phyloP scores from a whole-genome alignment of 2,329 filamentous ascomycete species.

The Fusarium goolgardi region DNA sequence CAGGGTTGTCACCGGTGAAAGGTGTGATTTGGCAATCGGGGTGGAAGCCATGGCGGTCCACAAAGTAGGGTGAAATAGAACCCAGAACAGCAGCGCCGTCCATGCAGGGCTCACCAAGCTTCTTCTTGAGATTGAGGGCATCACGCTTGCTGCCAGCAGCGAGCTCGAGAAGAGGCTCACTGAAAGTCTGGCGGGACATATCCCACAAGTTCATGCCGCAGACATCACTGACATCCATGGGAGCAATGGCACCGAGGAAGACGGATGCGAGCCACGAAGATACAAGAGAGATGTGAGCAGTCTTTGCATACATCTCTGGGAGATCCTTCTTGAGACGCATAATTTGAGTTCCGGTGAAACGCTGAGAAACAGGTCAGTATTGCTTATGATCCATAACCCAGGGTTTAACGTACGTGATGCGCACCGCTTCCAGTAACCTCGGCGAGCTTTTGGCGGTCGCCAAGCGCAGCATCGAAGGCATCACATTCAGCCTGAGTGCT shows the following conservation, averaged over 20 bases:
- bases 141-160: constrained; percentile 74
- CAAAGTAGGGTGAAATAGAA: constrained; percentile 80
- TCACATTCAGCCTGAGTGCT: constrained; percentile 95
- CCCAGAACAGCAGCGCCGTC: constrained; percentile 87
- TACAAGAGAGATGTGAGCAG: constrained; percentile 88
- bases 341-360: constrained; percentile 98
- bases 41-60: constrained; percentile 80
- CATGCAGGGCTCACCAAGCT: constrained; percentile 82
- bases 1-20: constrained; percentile 96
- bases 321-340: constrained; percentile 84
- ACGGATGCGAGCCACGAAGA: constrained; percentile 95
- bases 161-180: constrained; percentile 78
- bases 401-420: constrained; percentile 77
- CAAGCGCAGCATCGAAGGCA: constrained; percentile 80
- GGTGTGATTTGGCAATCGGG: constrained; percentile 80
- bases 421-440: constrained; percentile 89
- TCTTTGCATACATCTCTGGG: constrained; percentile 82
- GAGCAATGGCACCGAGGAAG: constrained; percentile 85
- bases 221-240: constrained; percentile 93
- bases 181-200: constrained; percentile 78
- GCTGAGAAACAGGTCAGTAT: constrained; percentile 59
- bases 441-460: constrained; percentile 75
- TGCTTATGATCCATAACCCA: constrained; percentile 23
- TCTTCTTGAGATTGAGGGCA: constrained; percentile 72
- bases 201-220: constrained; percentile 99